Percentiles rank a stretch among this genome's conserved stretches.
Conservation (phyloP, 345 rosid genomes). For the Populus ilicifolia region DNA sequence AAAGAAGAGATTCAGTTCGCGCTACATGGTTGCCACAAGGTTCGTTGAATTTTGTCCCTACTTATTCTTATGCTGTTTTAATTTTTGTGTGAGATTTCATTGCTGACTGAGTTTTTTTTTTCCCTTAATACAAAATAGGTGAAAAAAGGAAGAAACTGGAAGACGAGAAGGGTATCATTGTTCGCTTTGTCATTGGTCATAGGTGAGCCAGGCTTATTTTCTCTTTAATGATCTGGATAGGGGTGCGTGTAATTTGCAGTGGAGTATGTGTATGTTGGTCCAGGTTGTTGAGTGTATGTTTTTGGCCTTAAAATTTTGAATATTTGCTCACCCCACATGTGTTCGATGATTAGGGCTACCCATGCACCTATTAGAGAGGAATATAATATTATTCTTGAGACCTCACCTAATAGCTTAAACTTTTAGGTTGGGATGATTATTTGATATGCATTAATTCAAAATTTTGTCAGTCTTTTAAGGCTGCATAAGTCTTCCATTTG, state of each 20-base stretch:
- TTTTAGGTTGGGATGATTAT: too few relatives aligned
- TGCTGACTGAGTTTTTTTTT: slow-evolving; percentile 10
- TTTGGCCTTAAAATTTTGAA: too few relatives aligned
- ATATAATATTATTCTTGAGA: too few relatives aligned
- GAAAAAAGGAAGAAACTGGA: slow-evolving; percentile 81
- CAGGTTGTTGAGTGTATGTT: not conserved
- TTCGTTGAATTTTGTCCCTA: slow-evolving; percentile 15
- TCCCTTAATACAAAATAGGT: slow-evolving; percentile 38
- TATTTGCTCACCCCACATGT: too few relatives aligned
- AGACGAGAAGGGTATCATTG: slow-evolving; percentile 86
- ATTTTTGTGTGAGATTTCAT: slow-evolving; percentile 2
- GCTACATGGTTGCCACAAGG: slow-evolving; percentile 98
- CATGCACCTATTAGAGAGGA: too few relatives aligned
- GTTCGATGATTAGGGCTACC: too few relatives aligned
- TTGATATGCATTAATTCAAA: too few relatives aligned
- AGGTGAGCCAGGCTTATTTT: slow-evolving; percentile 39
- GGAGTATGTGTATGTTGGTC: not conserved
- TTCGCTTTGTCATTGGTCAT: slow-evolving; percentile 89
- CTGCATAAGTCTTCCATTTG: not conserved
- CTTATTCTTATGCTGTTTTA: slow-evolving; percentile 4
- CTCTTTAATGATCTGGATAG: not conserved
- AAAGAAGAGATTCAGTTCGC: slow-evolving; percentile 92
- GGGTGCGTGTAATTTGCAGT: not conserved
- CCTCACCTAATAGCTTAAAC: too few relatives aligned
- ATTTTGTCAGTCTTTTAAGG: not conserved